A percentile compares a stretch with the other conserved stretches of the same genome.
Conservation (phyloP, 139 green algal species). For the Picochlorum sp. region DNA sequence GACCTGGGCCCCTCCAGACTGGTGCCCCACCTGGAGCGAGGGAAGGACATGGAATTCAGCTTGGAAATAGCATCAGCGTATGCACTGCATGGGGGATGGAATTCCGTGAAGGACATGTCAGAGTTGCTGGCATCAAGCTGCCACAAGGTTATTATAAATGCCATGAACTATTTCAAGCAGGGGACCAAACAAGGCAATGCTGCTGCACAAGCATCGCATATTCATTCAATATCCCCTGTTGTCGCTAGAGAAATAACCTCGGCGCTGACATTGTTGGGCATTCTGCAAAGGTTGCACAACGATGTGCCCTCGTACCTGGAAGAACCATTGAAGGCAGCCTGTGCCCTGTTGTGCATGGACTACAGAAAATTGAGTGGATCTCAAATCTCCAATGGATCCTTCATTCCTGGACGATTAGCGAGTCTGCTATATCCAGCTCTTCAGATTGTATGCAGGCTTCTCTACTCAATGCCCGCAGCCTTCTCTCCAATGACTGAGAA, state of each 20-base stretch:
- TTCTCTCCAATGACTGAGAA: slow-evolving; percentile 7
- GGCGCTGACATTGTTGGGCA: slow-evolving; percentile 6
- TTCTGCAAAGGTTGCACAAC: slow-evolving; percentile 4
- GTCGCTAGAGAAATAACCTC: slow-evolving; percentile 6
- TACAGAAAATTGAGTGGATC: slow-evolving; percentile 1
- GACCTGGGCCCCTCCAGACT: slow-evolving; percentile 42
- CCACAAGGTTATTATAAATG: neutral
- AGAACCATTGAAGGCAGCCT: slow-evolving; percentile 13
- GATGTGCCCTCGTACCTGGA: slow-evolving; percentile 1
- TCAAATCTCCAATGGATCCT: neutral
- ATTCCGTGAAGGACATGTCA: slow-evolving; percentile 9
- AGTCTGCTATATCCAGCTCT: slow-evolving; percentile 1
- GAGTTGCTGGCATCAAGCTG: slow-evolving; percentile 13
- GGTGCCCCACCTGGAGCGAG: slow-evolving; percentile 36
- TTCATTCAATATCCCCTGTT: slow-evolving; percentile 9
- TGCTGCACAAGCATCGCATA: slow-evolving; percentile 2
- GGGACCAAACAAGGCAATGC: neutral
- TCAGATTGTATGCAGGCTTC: slow-evolving; percentile 14
- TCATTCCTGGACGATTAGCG: neutral
- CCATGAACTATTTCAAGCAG: neutral
- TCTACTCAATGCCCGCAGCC: slow-evolving; percentile 12
- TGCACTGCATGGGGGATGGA: slow-evolving; percentile 36
- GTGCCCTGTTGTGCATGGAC: slow-evolving; percentile 10
- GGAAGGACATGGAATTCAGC: slow-evolving; percentile 39
- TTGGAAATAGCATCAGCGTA: slow-evolving; percentile 54